Evolutionary conservation across 345 rosid genomes (phyloP).

Genomic region (Citrus hindsii): DNA sequence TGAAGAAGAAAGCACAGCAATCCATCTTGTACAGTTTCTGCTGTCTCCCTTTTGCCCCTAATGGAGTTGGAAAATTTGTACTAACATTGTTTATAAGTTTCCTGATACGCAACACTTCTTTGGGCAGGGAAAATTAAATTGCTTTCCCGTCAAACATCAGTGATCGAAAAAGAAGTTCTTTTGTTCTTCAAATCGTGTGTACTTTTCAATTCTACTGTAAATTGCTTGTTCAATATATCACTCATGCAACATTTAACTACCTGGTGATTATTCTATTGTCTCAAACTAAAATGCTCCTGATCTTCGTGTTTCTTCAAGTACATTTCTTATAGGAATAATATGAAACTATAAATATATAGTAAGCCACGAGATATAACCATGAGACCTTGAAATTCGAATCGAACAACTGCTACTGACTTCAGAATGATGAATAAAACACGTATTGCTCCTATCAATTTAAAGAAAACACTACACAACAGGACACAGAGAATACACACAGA

Average conservation of each 20-base stretch:
- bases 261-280: not conserved
- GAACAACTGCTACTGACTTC: not conserved
- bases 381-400: no score
- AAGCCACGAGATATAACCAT: not conserved
- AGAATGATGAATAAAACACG: not conserved
- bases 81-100: not conserved
- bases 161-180: not conserved
- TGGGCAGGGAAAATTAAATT: not conserved
- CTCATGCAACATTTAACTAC: not conserved
- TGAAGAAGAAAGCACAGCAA: not conserved
- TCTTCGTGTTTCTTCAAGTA: no score
- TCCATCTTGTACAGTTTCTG: no score
- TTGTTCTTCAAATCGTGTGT: not conserved
- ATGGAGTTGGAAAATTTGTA: conserved; percentile 2
- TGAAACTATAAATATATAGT: not conserved
- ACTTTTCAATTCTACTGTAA: not conserved
- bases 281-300: not conserved
- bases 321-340: not conserved
- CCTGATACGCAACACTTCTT: no score
- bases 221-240: no score
- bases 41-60: not conserved
- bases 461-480: not conserved
- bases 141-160: not conserved
- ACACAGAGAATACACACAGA: not conserved
- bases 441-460: not conserved